A percentile compares a stretch with the other conserved stretches of the same genome.
These are phyloP conservation scores for Magnusiomyces paraingens DNA, from an alignment of 1,139 yeast genomes.

Conservation along the genomic window DNA sequence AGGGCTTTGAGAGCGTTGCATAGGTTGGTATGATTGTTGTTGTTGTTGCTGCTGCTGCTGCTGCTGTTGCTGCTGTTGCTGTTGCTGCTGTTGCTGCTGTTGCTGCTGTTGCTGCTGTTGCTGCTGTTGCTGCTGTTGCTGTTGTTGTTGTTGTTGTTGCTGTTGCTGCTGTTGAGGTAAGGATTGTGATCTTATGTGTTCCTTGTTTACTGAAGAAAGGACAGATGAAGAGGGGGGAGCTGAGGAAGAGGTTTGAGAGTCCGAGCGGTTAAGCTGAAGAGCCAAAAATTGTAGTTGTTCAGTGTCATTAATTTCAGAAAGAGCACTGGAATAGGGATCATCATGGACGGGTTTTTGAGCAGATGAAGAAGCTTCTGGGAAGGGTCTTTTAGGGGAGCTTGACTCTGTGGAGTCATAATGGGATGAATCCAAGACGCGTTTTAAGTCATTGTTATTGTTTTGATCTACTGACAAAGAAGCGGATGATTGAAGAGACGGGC, in stretches of 20 bases:
- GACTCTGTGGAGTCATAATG: conserved; percentile 1
- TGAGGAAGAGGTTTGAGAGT: too few relatives aligned
- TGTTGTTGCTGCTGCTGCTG: background rate
- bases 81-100: background rate
- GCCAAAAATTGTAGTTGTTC: conserved; percentile 28
- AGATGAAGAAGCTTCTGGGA: too few relatives aligned
- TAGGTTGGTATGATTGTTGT: background rate
- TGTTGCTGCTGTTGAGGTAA: too few relatives aligned
- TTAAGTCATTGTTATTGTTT: background rate
- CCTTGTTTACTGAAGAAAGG: too few relatives aligned
- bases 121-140: conserved; percentile 3
- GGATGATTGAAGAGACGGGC: background rate
- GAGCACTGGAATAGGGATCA: conserved; percentile 10
- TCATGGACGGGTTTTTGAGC: background rate
- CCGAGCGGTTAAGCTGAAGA: conserved; percentile 21
- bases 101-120: background rate
- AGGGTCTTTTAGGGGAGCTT: background rate
- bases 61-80: too few relatives aligned
- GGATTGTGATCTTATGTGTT: too few relatives aligned
- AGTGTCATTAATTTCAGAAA: conserved; percentile 24
- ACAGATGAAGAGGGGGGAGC: too few relatives aligned
- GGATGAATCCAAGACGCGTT: background rate
- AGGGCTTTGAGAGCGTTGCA: background rate
- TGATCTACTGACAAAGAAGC: background rate
- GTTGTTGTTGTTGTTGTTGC: background rate